Evolutionary conservation across 1,284 basidiomycete species (phyloP).

Genomic region (Cerioporus squamosus): DNA sequence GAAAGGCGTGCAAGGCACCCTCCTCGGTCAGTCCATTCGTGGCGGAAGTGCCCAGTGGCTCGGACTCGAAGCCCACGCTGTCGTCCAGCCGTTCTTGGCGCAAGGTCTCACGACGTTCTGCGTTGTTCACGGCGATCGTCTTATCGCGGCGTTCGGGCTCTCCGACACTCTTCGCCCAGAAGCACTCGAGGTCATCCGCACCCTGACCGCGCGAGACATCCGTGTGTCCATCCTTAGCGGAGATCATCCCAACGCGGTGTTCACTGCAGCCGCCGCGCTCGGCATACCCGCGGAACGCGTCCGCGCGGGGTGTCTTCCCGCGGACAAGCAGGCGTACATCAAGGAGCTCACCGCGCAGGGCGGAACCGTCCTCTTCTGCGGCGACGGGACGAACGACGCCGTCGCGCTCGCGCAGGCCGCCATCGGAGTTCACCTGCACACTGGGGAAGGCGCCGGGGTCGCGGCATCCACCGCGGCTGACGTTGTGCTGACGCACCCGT

Average conservation of each 20-base stretch:
- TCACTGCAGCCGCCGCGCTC: constrained; percentile 47
- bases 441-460: constrained; percentile 40
- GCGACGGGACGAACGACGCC: constrained; percentile 58
- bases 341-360: constrained; percentile 33
- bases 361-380: constrained; percentile 43
- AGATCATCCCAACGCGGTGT: constrained; percentile 55
- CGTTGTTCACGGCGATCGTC: constrained; percentile 34
- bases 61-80: constrained; percentile 27
- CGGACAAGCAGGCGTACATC: constrained; percentile 54
- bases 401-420: constrained; percentile 57
- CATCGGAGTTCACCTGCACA: constrained; percentile 50
- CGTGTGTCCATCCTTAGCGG: constrained; percentile 57
- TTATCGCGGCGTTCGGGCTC: constrained; percentile 49
- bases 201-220: constrained; percentile 42
- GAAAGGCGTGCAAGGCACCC: constrained; percentile 39
- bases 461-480: constrained; percentile 49
- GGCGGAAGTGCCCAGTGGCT: constrained; percentile 44
- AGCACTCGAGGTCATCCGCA: constrained; percentile 42
- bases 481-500: constrained; percentile 48
- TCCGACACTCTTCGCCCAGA: constrained; percentile 53
- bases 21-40: constrained; percentile 32
- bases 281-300: constrained; percentile 46
- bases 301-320: constrained; percentile 51
- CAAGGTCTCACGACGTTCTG: constrained; percentile 42
- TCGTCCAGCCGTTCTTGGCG: constrained; percentile 25